These are phyloP conservation scores for Phytophthora syringae DNA, from an alignment of 352 stramenopile species.

Conservation along the genomic window DNA sequence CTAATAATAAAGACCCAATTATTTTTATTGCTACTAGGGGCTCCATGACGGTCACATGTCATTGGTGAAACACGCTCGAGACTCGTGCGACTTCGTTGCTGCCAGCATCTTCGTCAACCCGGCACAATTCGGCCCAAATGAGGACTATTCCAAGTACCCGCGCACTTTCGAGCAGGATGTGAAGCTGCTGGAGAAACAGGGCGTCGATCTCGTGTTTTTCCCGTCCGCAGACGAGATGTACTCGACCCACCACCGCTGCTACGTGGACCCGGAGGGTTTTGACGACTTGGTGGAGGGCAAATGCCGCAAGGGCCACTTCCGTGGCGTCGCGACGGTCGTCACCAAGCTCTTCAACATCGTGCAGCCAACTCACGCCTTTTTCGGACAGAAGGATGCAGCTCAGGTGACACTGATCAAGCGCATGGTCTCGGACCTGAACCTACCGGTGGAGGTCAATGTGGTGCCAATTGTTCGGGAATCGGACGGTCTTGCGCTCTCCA, in stretches of 20 bases:
- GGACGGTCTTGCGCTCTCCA: slow-evolving; percentile 98
- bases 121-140: slow-evolving; percentile 97
- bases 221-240: slow-evolving; percentile 91
- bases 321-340: slow-evolving; percentile 98
- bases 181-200: slow-evolving; percentile 78
- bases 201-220: slow-evolving; percentile 93
- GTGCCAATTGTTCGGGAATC: slow-evolving; percentile 93
- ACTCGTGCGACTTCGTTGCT: slow-evolving; percentile 94
- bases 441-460: slow-evolving; percentile 93
- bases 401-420: slow-evolving; percentile 96
- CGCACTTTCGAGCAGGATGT: slow-evolving; percentile 95
- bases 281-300: slow-evolving; percentile 93
- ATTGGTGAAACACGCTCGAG: slow-evolving; percentile 88
- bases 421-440: slow-evolving; percentile 97
- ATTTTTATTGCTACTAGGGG: slow-evolving; percentile 49
- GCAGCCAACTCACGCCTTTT: slow-evolving; percentile 96
- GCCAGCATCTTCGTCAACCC: slow-evolving; percentile 99
- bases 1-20: background rate
- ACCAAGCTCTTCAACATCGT: slow-evolving; percentile 99
- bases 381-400: slow-evolving; percentile 99
- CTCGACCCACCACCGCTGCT: slow-evolving; percentile 79
- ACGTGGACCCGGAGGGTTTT: slow-evolving; percentile 95
- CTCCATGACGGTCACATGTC: slow-evolving; percentile 97
- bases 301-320: slow-evolving; percentile 96
- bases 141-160: slow-evolving; percentile 99